phyloP scores from a whole-genome alignment of 179 eudicot genomes.

The Monotropa hypopitys region DNA sequence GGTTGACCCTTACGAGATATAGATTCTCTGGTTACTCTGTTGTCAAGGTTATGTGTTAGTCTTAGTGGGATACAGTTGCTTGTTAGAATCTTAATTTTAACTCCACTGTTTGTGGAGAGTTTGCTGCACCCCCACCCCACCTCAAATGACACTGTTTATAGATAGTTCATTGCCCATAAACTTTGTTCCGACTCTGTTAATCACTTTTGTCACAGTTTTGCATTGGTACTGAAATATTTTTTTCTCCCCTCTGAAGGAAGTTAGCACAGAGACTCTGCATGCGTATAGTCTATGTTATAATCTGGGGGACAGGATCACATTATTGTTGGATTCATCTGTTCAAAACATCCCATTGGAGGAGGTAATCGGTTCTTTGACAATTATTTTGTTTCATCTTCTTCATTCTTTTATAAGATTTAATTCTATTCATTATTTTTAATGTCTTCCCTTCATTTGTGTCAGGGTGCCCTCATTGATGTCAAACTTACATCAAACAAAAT shows the following conservation, averaged over 20 bases:
- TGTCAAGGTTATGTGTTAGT: not conserved
- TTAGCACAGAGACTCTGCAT: slow-evolving; percentile 31
- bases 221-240: not conserved
- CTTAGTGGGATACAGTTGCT: not conserved
- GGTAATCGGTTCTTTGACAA: slow-evolving; percentile 30
- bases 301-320: slow-evolving; percentile 37
- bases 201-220: not conserved
- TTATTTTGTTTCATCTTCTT: not conserved
- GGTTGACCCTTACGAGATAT: not conserved
- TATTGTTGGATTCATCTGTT: slow-evolving; percentile 40
- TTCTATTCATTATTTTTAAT: not conserved
- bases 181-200: not conserved
- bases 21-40: not conserved
- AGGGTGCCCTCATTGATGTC: slow-evolving; percentile 62
- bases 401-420: not conserved
- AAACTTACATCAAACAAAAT: slow-evolving; percentile 53
- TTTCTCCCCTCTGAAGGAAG: slow-evolving; percentile 40
- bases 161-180: not conserved
- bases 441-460: slow-evolving; percentile 8
- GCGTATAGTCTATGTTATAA: slow-evolving; percentile 29
- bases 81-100: not conserved
- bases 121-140: not conserved
- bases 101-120: not conserved
- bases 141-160: not conserved
- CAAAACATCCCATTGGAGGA: slow-evolving; percentile 43